phyloP scores from a whole-genome alignment of 768 basidiomycete species.

The Serendipita sp. region DNA sequence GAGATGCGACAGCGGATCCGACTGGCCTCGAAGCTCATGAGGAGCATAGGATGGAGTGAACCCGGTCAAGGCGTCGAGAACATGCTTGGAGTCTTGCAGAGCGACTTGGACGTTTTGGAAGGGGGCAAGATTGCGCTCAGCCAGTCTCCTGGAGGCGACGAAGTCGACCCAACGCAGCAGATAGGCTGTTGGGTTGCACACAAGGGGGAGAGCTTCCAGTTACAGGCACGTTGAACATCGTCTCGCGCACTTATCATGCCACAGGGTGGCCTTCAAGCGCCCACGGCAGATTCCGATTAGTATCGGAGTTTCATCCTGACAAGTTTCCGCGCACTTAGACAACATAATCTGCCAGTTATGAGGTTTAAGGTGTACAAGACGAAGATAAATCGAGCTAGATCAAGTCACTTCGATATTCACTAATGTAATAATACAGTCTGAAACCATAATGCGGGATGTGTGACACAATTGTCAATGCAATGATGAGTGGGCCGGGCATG shows the following conservation, averaged over 20 bases:
- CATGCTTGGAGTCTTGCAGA: neutral
- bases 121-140: neutral
- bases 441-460: neutral
- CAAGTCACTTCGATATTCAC: too few relatives aligned
- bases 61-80: neutral
- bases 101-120: neutral
- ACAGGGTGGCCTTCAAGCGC: too few relatives aligned
- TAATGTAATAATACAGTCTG: too few relatives aligned
- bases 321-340: too few relatives aligned
- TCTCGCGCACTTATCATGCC: too few relatives aligned
- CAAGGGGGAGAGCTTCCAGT: neutral
- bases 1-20: neutral
- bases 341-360: too few relatives aligned
- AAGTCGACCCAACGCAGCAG: neutral
- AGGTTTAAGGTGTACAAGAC: too few relatives aligned
- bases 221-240: neutral
- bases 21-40: neutral
- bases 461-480: constrained; percentile 2
- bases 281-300: too few relatives aligned
- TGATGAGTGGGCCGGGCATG: neutral
- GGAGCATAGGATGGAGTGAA: neutral
- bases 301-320: too few relatives aligned
- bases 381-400: too few relatives aligned
- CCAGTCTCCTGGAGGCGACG: neutral
- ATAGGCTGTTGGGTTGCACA: neutral